phyloP scores from a whole-genome alignment of 371 early-diverging fungal species.

The Mortierella sp. region DNA sequence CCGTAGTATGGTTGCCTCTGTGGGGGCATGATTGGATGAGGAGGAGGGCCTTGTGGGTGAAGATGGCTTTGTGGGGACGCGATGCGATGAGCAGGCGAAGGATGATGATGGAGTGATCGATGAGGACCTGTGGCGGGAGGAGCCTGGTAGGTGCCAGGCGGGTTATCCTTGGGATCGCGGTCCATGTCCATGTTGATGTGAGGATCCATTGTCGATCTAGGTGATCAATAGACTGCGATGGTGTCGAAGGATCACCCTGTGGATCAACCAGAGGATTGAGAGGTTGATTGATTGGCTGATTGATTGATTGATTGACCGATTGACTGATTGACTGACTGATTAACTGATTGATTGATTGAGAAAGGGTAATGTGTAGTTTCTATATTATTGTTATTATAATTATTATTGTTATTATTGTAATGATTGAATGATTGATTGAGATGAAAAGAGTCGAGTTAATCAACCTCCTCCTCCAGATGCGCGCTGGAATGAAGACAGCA shows the following conservation, averaged over 20 bases:
- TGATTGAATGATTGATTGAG: no score
- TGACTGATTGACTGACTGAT: not conserved
- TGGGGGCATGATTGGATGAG: constrained; percentile 21
- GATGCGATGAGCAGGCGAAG: constrained; percentile 18
- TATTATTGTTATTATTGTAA: no score
- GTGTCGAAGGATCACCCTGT: constrained; percentile 3
- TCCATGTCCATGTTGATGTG: constrained; percentile 25
- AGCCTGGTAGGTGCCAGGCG: constrained; percentile 4
- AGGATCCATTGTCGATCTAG: constrained; percentile 17
- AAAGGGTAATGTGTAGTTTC: no score
- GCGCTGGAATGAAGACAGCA: no score
- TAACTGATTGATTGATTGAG: not conserved
- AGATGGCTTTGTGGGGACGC: constrained; percentile 27
- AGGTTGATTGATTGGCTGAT: not conserved
- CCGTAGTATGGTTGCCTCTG: constrained; percentile 17
- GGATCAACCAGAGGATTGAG: not conserved
- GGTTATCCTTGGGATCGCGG: constrained; percentile 15
- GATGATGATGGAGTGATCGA: constrained; percentile 13
- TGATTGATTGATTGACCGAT: not conserved
- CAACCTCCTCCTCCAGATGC: no score
- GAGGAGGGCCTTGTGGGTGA: constrained; percentile 6
- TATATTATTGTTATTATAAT: no score
- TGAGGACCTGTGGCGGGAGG: not conserved
- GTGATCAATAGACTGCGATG: not conserved
- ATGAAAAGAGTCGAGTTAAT: no score